Percentiles rank a stretch among this genome's conserved stretches.
Evolutionary conservation across 1,284 basidiomycete genomes (phyloP).

Genomic region (Apiotrichum sp.): DNA sequence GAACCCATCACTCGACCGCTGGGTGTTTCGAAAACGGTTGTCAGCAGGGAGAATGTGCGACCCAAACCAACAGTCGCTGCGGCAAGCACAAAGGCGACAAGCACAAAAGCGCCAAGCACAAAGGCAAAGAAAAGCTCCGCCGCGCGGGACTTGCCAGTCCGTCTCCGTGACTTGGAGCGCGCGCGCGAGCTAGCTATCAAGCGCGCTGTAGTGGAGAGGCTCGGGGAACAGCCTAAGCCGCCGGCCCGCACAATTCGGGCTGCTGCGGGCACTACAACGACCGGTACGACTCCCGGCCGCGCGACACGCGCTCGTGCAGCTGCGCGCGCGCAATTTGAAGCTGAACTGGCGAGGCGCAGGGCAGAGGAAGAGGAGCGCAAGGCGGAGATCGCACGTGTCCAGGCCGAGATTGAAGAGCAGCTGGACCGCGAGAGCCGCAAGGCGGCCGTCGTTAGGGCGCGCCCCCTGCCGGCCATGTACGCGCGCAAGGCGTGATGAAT

Average conservation of each 20-base stretch:
- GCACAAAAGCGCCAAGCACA: no score
- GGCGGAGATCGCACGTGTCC: constrained; percentile 11
- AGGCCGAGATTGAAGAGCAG: constrained; percentile 25
- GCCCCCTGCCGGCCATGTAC: constrained; percentile 35
- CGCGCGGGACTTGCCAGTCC: constrained; percentile 6
- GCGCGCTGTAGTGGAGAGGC: constrained; percentile 26
- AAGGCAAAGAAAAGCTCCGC: no score
- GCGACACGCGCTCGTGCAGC: constrained; percentile 22
- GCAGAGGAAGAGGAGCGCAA: constrained; percentile 14
- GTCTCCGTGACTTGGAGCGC: constrained; percentile 23
- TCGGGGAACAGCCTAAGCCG: neutral
- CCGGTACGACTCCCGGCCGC: constrained; percentile 21
- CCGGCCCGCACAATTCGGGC: neutral
- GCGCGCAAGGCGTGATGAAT: no score
- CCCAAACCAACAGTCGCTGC: no score
- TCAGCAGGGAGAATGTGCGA: no score
- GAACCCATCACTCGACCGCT: no score
- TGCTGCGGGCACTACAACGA: neutral
- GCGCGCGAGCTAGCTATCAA: constrained; percentile 21
- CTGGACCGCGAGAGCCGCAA: constrained; percentile 21
- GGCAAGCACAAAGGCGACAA: no score
- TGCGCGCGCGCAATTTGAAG: constrained; percentile 22
- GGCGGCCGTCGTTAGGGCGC: constrained; percentile 30
- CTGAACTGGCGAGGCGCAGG: constrained; percentile 9
- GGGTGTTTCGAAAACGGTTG: no score